Conservation (phyloP, 1,284 basidiomycete genomes). For the Ustilago trichophora region DNA sequence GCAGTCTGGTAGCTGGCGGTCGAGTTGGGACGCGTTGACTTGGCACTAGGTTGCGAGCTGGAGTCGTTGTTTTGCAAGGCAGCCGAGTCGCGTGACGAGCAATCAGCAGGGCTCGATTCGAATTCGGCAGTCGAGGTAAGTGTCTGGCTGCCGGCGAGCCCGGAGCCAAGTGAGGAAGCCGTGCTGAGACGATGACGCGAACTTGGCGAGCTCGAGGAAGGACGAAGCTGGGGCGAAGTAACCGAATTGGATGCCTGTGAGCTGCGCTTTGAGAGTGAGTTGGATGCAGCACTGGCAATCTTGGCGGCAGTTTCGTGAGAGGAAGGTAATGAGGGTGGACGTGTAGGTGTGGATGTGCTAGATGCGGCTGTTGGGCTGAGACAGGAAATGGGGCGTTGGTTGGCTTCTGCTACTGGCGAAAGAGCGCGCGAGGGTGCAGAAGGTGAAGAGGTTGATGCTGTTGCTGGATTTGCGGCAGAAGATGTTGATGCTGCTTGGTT, state of each 20-base stretch:
- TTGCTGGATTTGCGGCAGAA: not conserved
- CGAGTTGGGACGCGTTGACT: slow-evolving; percentile 19
- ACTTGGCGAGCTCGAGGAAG: slow-evolving; percentile 18
- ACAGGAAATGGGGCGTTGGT: slow-evolving; percentile 7
- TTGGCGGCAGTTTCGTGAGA: slow-evolving; percentile 44
- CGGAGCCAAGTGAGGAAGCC: not conserved
- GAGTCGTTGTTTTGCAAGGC: not conserved
- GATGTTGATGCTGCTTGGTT: not conserved
- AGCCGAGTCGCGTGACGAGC: not conserved
- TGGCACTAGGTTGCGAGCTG: not conserved
- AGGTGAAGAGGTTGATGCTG: slow-evolving; percentile 6
- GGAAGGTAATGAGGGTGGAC: slow-evolving; percentile 36
- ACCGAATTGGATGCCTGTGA: slow-evolving; percentile 34
- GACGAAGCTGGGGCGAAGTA: slow-evolving; percentile 27
- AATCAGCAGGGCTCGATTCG: not conserved
- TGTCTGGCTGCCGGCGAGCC: not conserved
- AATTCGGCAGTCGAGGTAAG: not conserved
- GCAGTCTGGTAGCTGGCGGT: slow-evolving; percentile 35
- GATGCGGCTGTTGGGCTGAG: slow-evolving; percentile 11
- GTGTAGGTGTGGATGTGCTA: slow-evolving; percentile 18
- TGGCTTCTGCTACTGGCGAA: slow-evolving; percentile 8
- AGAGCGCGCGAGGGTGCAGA: slow-evolving; percentile 4
- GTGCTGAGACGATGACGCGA: slow-evolving; percentile 23
- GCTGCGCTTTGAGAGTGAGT: slow-evolving; percentile 26
- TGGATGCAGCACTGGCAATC: slow-evolving; percentile 37